These are phyloP conservation scores for Albatrellus sp. DNA, from an alignment of 1,284 basidiomycete species.

Conservation along the genomic window DNA sequence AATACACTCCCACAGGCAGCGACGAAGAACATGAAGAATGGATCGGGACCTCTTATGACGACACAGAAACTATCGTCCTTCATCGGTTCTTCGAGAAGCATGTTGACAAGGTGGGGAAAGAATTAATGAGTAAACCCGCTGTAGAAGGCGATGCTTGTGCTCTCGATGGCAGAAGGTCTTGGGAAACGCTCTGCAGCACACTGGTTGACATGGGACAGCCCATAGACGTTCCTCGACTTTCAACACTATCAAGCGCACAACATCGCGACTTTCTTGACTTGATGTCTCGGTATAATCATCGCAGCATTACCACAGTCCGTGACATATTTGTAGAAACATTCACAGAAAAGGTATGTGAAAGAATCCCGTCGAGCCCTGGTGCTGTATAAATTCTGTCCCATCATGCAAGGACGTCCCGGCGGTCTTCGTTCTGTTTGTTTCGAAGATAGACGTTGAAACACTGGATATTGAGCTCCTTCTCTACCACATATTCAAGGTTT, in stretches of 20 bases:
- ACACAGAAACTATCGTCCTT: slow-evolving; percentile 69
- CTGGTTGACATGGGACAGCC: slow-evolving; percentile 71
- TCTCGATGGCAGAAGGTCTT: slow-evolving; percentile 59
- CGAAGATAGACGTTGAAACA: slow-evolving; percentile 68
- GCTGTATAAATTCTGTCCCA: not conserved
- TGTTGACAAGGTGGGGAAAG: slow-evolving; percentile 76
- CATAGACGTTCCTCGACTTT: slow-evolving; percentile 50
- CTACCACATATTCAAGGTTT: slow-evolving; percentile 71
- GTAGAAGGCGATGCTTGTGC: slow-evolving; percentile 40
- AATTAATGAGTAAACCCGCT: slow-evolving; percentile 59
- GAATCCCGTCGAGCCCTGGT: not conserved
- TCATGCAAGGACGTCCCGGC: slow-evolving; percentile 33
- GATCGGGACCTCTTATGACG: slow-evolving; percentile 64
- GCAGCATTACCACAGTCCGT: slow-evolving; percentile 48
- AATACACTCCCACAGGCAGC: slow-evolving; percentile 32
- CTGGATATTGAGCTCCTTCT: slow-evolving; percentile 80
- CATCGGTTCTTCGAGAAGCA: slow-evolving; percentile 78
- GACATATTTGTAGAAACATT: slow-evolving; percentile 59
- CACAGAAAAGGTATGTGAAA: slow-evolving; percentile 29
- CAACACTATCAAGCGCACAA: slow-evolving; percentile 32
- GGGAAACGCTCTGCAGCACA: slow-evolving; percentile 64
- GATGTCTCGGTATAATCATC: slow-evolving; percentile 55
- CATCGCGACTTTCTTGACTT: slow-evolving; percentile 57
- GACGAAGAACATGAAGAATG: slow-evolving; percentile 59
- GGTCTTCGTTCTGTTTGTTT: slow-evolving; percentile 50